phyloP scores from a whole-genome alignment of 1,139 yeast genomes.

The Magnusiomyces suaveolens region DNA sequence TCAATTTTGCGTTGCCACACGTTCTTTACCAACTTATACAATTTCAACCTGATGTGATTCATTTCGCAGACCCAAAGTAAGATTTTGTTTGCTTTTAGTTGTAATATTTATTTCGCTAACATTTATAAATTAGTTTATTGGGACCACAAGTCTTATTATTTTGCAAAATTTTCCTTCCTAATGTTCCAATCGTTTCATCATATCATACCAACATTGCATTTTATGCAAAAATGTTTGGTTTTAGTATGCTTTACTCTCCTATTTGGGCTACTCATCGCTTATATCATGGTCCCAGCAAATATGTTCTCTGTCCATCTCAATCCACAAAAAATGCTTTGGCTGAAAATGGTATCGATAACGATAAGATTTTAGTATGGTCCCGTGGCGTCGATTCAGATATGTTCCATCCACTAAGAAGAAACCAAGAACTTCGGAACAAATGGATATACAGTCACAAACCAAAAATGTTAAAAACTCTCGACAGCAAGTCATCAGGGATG shows the following conservation, averaged over 20 bases:
- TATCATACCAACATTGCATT: constrained; percentile 21
- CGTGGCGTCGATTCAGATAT: constrained; percentile 17
- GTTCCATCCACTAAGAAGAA: constrained; percentile 14
- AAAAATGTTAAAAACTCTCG: not conserved
- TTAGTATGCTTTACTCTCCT: constrained; percentile 17
- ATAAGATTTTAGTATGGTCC: constrained; percentile 17
- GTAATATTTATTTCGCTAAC: not conserved
- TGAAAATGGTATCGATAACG: constrained; percentile 15
- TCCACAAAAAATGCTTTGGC: constrained; percentile 17
- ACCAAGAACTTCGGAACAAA: constrained; percentile 14
- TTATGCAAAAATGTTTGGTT: constrained; percentile 19
- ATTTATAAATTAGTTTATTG: constrained; percentile 9
- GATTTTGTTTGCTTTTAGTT: too few relatives aligned
- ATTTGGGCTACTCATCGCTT: constrained; percentile 18
- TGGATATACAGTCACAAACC: not conserved
- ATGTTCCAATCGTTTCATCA: constrained; percentile 18
- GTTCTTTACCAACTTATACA: constrained; percentile 12
- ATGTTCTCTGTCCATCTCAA: constrained; percentile 17
- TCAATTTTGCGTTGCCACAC: constrained; percentile 15
- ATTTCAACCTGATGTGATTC: constrained; percentile 18
- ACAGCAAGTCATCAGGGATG: not conserved
- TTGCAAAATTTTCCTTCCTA: constrained; percentile 16
- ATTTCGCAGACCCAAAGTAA: constrained; percentile 18
- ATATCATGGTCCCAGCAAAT: constrained; percentile 16
- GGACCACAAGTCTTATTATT: constrained; percentile 19